Evolutionary conservation across 352 stramenopile genomes (phyloP).

Genomic region (Globisporangium cederbergense): DNA sequence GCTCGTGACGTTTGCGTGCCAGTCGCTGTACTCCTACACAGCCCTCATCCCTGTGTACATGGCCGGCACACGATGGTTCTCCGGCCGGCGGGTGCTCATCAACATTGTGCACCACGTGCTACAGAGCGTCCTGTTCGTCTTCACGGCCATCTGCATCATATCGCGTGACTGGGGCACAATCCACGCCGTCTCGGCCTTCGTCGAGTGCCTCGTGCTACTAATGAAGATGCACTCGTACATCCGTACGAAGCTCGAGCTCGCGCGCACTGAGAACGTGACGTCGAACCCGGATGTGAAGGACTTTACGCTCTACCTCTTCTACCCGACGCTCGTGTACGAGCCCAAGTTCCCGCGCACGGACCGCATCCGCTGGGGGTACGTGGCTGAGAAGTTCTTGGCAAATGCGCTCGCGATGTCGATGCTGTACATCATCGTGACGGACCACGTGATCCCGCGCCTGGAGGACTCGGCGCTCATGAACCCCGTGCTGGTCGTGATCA

Average conservation of each 20-base stretch:
- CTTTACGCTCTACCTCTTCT: conserved; percentile 69
- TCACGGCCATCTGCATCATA: conserved; percentile 62
- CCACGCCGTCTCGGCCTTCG: conserved; percentile 68
- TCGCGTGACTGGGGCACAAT: conserved; percentile 74
- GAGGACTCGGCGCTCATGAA: conserved; percentile 62
- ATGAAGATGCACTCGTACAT: conserved; percentile 88
- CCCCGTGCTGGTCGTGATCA: conserved; percentile 55
- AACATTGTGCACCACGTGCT: conserved; percentile 72
- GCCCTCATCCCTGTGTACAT: conserved; percentile 73
- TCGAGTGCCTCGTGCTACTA: conserved; percentile 70
- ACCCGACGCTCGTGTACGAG: conserved; percentile 94
- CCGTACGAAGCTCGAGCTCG: conserved; percentile 63
- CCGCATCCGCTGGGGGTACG: conserved; percentile 80
- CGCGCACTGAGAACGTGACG: conserved; percentile 25
- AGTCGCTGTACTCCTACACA: conserved; percentile 69
- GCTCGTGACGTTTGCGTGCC: conserved; percentile 58
- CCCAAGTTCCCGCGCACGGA: conserved; percentile 87
- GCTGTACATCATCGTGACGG: conserved; percentile 89
- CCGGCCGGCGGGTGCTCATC: conserved; percentile 41
- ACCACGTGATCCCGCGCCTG: conserved; percentile 85
- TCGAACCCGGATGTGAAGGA: conserved; percentile 42
- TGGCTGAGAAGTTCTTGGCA: conserved; percentile 76
- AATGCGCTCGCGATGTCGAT: conserved; percentile 77
- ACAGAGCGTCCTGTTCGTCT: conserved; percentile 70
- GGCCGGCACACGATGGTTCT: conserved; percentile 33